These are phyloP conservation scores for Ophiostoma sp. DNA, from an alignment of 2,329 filamentous ascomycete genomes.

Conservation along the genomic window DNA sequence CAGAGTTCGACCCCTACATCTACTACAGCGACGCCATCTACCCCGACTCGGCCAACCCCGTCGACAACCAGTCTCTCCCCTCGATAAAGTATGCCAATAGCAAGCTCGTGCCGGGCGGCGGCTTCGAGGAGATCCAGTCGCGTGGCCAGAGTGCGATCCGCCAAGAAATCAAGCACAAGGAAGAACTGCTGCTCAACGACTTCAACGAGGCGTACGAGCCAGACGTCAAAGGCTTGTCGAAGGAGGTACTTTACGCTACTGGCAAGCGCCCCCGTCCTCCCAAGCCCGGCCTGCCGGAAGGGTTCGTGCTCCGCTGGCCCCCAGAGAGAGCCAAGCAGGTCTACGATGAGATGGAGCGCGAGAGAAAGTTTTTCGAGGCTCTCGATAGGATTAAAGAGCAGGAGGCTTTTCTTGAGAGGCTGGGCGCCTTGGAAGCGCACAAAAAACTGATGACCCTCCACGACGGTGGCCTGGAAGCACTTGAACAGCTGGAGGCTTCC, in stretches of 20 bases:
- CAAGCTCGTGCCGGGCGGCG: not conserved
- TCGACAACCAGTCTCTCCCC: conserved; percentile 27
- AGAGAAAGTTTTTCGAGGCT: not conserved
- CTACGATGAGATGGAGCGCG: not conserved
- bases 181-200: conserved; percentile 14
- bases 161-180: not conserved
- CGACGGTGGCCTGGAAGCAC: not conserved
- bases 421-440: not conserved
- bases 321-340: not conserved
- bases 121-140: conserved; percentile 9
- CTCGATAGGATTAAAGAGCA: not conserved
- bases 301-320: conserved; percentile 2
- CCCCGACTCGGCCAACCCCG: conserved; percentile 18
- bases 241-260: not conserved
- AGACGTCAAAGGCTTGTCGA: conserved; percentile 12
- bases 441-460: not conserved
- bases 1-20: conserved; percentile 4
- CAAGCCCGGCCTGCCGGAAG: not conserved
- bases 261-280: not conserved
- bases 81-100: conserved; percentile 11
- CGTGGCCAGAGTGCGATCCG: conserved; percentile 13
- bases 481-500: not conserved
- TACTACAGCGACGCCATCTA: conserved; percentile 7
- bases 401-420: not conserved
- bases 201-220: conserved; percentile 13